Evolutionary conservation across 129 eudicot species (phyloP), one percentile per base, ranked within the genome.

Genomic region (Flaveria sonorensis): DNA sequence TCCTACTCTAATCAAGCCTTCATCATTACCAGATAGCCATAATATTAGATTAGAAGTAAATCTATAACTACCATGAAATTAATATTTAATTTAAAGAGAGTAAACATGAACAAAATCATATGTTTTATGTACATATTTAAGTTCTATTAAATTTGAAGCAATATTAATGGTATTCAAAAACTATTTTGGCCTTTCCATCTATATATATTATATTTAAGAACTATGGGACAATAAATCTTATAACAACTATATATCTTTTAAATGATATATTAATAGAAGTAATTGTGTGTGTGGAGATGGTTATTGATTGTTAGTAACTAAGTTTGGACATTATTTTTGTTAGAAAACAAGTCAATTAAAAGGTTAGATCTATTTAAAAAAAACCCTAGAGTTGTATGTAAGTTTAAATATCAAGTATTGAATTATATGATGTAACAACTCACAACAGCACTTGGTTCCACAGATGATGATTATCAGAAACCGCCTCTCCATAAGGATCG

Each of bases 361-460:
- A 26, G 26, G 68, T 15, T 26, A 61, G 18, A 26, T 4, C n/a
- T 61, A 26, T 61, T 61, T 32, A 6, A 28, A 0, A 28, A 39
- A 66, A 40, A 68, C 50, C 19, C 18, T 47, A 24, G 28, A 71
- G 6, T 26, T 26, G 9, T 50, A 26, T 53, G 48, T 6, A 20
- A 32, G 60, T 14, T 10, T 71, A 57, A 20, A 42, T 36, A 64
- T 79, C 62, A 72, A 71, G 47, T 50, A 52, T 40, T 8, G 7
- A 51, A 36, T 24, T 0, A 1, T 55, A 66, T 65, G 36, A 65
- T 24, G 13, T 53, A 43, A 20, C 9, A 80, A 83, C 92, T 82
- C 79, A 87, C 89, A 87, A 23, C 30, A 87, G 62, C 73, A 85
- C 85, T 79, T 87, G 92, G 67, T 80, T 87, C 92, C 92, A 87